Base-by-base conservation (phyloP, 2,329 filamentous ascomycete species). In the Pleochaeta shiraiana region DNA sequence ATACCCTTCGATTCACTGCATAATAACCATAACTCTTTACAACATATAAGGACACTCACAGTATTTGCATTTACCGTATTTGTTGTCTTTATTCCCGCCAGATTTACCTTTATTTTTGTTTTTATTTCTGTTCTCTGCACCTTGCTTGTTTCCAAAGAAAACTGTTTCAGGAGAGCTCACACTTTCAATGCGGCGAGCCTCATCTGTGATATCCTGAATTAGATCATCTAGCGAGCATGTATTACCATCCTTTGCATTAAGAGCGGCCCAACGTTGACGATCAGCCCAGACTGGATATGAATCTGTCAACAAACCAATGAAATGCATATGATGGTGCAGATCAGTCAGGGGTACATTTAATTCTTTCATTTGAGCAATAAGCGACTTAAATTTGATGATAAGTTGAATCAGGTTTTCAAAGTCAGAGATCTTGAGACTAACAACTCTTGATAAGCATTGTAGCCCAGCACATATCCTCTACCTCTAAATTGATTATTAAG, bases 21-120 rank as follows among this genome's bases (percentile, higher is more conserved):
- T n/a, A n/a, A n/a, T n/a, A n/a, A n/a, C n/a, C n/a, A n/a, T n/a
- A n/a, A n/a, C n/a, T n/a, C n/a, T n/a, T n/a, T n/a, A n/a, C n/a
- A n/a, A n/a, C n/a, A n/a, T n/a, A n/a, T n/a, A 31, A 60, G 55
- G 55, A 60, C 55, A 60, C 7, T 60, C 55, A 34, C 55, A 60
- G 55, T 33, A 26, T 31, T 31, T 57, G 28, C 28, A 57, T 57
- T 57, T 28, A 31, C 28, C 26, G 47, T 53, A 9, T 31, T 60
- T 60, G 3, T 34, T 60, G 28, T 60, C 55, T 33, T 60, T 60
- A 33, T 34, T 60, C 30, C 30, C 30, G 26, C 7, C 26, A 4
- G 19, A 34, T 60, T 60, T 60, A 34, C 26, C 55, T 60, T 60
- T 33, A 14, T n/a, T 60, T 31, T 60, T 60, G 9, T 12, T 57